Percentiles rank a stretch among this genome's conserved stretches.
Evolutionary conservation across 106 monocot species (phyloP).

Genomic region (Hemerocallis citrina): DNA sequence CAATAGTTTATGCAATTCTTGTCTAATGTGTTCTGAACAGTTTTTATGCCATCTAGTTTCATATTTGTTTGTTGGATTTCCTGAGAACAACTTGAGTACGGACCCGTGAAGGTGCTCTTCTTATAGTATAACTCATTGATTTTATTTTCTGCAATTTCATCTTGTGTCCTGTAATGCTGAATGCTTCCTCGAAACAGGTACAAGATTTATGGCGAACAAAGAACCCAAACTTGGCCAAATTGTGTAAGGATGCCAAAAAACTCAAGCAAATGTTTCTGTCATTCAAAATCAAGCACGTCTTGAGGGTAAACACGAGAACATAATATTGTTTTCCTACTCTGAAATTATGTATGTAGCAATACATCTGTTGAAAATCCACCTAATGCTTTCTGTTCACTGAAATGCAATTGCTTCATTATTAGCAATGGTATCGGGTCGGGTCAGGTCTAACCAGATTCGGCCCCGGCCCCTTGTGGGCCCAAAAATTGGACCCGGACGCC

Average conservation of each 20-base stretch:
- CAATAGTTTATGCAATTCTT: neutral
- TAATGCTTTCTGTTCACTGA: too few relatives aligned
- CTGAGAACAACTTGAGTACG: neutral
- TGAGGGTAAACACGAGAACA: constrained; percentile 25
- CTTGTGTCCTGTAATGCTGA: neutral
- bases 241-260: constrained; percentile 43
- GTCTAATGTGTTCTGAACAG: neutral
- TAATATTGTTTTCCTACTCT: neutral
- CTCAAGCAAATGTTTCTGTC: constrained; percentile 44
- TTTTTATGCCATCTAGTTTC: neutral
- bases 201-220: constrained; percentile 41
- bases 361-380: neutral
- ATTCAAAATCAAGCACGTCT: constrained; percentile 50
- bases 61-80: too few relatives aligned
- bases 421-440: too few relatives aligned
- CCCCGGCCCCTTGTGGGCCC: too few relatives aligned
- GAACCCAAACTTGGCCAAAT: constrained; percentile 33
- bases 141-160: neutral
- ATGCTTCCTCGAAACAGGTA: constrained; percentile 25
- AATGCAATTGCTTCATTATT: neutral
- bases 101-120: neutral
- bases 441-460: too few relatives aligned
- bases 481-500: too few relatives aligned
- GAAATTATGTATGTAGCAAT: neutral
- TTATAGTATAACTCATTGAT: neutral